phyloP scores from a whole-genome alignment of 768 basidiomycete species.

The Boletellus ananas region DNA sequence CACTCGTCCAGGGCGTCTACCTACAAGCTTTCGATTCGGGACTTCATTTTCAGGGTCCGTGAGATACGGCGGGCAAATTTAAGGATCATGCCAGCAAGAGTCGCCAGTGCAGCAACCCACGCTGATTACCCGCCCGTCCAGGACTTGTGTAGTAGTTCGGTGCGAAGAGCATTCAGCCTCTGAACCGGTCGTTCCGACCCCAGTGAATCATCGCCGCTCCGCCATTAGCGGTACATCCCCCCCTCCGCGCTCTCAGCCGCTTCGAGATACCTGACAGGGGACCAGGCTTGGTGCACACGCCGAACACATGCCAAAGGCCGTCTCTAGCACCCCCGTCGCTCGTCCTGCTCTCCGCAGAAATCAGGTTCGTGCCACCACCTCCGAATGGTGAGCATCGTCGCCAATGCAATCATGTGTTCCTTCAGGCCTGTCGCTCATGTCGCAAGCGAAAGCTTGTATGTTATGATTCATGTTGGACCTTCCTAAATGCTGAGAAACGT shows the following conservation, averaged over 20 bases:
- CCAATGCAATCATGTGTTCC: not conserved
- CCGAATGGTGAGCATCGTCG: constrained; percentile 5
- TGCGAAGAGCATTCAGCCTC: not conserved
- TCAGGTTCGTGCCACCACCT: constrained; percentile 45
- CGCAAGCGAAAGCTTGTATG: constrained; percentile 80
- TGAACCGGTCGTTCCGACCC: not conserved
- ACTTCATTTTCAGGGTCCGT: constrained; percentile 16
- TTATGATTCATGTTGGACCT: constrained; percentile 6
- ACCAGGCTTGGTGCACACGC: constrained; percentile 1
- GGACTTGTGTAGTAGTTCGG: not conserved
- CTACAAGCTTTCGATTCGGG: constrained; percentile 13
- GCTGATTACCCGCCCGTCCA: not conserved
- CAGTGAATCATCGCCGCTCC: too few relatives aligned
- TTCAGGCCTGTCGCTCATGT: constrained; percentile 75
- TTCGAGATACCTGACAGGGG: constrained; percentile 1
- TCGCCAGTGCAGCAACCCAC: not conserved
- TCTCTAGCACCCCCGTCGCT: constrained; percentile 33
- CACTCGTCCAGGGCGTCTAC: not conserved
- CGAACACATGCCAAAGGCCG: constrained; percentile 62
- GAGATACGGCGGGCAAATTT: constrained; percentile 19
- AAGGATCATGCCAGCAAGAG: constrained; percentile 10
- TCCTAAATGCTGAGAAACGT: constrained; percentile 7
- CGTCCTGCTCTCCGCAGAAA: constrained; percentile 74
- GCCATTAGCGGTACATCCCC: too few relatives aligned
- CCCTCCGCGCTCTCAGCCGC: not conserved